Base-by-base conservation (phyloP, 2,329 filamentous ascomycete species). In the Cadophora luteo-olivacea region DNA sequence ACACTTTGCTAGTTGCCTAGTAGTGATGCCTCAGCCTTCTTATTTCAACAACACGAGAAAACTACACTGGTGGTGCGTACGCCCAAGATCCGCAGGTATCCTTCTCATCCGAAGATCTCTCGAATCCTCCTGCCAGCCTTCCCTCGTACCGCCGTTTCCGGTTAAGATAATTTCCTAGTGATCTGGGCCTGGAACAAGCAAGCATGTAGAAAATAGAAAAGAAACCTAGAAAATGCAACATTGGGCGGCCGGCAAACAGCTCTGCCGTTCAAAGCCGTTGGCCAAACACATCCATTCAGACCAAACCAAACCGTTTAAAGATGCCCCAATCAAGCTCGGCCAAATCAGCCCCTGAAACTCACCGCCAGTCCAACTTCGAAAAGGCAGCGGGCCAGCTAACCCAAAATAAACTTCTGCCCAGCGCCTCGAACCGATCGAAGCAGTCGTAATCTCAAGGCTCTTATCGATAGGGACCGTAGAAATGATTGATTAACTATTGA, bases 281-380 rank as follows among this genome's bases (percentile, higher is more conserved):
- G 36, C 60, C 36, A 64, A 41, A 64, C 22, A 49, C 49, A 45
- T 64, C n/a, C 49, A 64, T 41, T 41, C 45, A 49, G 66, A 64
- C 58, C 64, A 64, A 58, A 62, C 36, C 67, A 61, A 67, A 61
- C 62, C 68, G 49, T 65, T 36, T 57, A 61, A 67, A 67, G 51
- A 61, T 55, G 45, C 64, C 61, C 62, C 64, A 60, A 52, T 45
- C 38, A 66, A 60, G 38, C 54, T 49, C n/a, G 45, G 32, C 49
- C 45, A 41, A 52, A 49, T 32, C 24, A 32, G 65, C 70, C 72
- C 70, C 69, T 74, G 72, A 74, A 73, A 73, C 74, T 74, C 72
- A 74, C 72, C 74, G 74, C 72, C 69, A 64, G 63, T 72, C 65
- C 60, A 51, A 58, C 36, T 32, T 24, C 22, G 45, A 64, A n/a